A percentile compares a stretch with the other conserved stretches of the same genome.
phyloP scores from a whole-genome alignment of 805 yeast genomes.

The Teunomyces funiuensis region DNA sequence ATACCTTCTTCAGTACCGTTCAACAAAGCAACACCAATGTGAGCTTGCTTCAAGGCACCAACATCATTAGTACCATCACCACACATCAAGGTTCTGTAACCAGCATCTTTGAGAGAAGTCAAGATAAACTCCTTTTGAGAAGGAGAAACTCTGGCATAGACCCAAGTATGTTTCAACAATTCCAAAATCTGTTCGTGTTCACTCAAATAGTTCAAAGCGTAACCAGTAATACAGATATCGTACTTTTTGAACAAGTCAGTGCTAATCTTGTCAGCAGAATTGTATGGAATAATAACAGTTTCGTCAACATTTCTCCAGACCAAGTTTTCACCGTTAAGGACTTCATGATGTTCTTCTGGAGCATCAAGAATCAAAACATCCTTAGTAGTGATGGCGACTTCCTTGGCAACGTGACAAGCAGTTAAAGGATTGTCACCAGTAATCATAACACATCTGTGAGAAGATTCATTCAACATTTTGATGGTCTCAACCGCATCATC shows the following conservation, averaged over 20 bases:
- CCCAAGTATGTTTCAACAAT: constrained; percentile 88
- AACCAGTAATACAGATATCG: constrained; percentile 92
- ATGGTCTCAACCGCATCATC: constrained; percentile 88
- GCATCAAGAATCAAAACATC: constrained; percentile 84
- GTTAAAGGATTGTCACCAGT: constrained; percentile 99
- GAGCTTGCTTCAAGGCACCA: constrained; percentile 98
- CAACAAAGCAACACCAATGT: constrained; percentile 94
- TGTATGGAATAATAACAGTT: constrained; percentile 64
- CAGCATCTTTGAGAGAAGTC: constrained; percentile 78
- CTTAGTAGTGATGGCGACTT: constrained; percentile 82
- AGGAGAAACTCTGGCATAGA: constrained; percentile 97
- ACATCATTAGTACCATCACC: constrained; percentile 99
- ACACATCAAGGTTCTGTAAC: constrained; percentile 95
- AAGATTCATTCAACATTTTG: constrained; percentile 88
- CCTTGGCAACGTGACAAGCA: constrained; percentile 96
- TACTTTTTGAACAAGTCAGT: constrained; percentile 56
- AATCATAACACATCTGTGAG: constrained; percentile 95
- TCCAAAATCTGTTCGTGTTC: constrained; percentile 68
- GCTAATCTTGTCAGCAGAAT: constrained; percentile 58
- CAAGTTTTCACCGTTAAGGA: constrained; percentile 50
- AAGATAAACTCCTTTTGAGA: constrained; percentile 90
- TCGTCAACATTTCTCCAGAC: constrained; percentile 87
- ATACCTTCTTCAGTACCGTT: constrained; percentile 95
- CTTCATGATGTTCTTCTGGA: constrained; percentile 66
- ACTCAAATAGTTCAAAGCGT: constrained; percentile 69